Evolutionary conservation across 2,329 filamentous ascomycete genomes (phyloP).

Genomic region (Ophiostoma sp.): DNA sequence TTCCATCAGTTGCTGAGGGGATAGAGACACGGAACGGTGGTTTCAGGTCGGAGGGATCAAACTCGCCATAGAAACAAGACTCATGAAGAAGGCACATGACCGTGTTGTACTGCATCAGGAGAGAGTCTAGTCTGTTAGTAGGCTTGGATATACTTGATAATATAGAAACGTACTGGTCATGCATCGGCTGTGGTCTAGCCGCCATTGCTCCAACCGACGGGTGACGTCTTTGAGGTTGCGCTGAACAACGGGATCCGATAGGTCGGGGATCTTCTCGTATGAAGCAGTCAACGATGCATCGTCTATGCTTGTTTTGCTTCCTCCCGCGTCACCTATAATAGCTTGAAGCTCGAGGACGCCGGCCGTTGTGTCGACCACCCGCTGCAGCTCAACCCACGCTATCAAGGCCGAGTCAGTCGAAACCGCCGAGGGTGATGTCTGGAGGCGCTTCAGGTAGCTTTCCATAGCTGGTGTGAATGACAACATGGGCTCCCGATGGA

Average conservation of each 20-base stretch:
- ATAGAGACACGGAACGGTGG: constrained; percentile 23
- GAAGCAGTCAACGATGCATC: neutral
- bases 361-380: constrained; percentile 17
- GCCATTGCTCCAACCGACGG: constrained; percentile 20
- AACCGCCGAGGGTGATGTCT: constrained; percentile 17
- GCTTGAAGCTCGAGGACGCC: neutral
- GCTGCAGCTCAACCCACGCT: constrained; percentile 23
- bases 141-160: neutral
- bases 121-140: constrained; percentile 17
- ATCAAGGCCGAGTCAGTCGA: constrained; percentile 15
- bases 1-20: neutral
- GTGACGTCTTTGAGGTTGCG: constrained; percentile 12
- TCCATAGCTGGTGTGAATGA: constrained; percentile 20
- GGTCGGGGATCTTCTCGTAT: neutral
- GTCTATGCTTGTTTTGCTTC: neutral
- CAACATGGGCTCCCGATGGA: constrained; percentile 19
- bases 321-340: neutral
- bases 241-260: neutral
- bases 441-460: constrained; percentile 17
- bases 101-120: constrained; percentile 24
- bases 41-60: constrained; percentile 21
- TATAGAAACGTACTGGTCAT: constrained; percentile 20
- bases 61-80: constrained; percentile 22
- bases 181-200: constrained; percentile 12
- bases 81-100: constrained; percentile 21